Conservation (phyloP, 164 flowering plant species). For the Kalanchoe fedtschenkoi region DNA sequence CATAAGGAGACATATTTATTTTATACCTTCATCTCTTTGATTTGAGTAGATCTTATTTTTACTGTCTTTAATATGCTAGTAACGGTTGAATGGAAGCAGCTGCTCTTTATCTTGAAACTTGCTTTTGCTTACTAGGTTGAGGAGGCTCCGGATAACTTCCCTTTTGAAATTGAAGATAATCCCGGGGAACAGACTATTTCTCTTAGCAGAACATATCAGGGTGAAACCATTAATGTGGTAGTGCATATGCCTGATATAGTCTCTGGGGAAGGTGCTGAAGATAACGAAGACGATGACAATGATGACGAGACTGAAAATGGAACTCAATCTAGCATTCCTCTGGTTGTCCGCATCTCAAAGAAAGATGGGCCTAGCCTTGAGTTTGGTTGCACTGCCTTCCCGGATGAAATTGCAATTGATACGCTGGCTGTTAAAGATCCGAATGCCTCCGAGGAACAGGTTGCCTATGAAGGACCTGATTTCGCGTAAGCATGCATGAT, state of each 20-base stretch:
- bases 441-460: conserved; percentile 44
- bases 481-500: conserved; percentile 45
- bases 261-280: conserved; percentile 33
- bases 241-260: conserved; percentile 70
- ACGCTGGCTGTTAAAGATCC: conserved; percentile 43
- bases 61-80: background rate
- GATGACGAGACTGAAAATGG: conserved; percentile 22
- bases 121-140: conserved; percentile 40
- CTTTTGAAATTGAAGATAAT: conserved; percentile 60
- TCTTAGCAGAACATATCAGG: conserved; percentile 51
- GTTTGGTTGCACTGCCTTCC: conserved; percentile 48
- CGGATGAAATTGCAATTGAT: conserved; percentile 65
- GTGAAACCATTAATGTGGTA: conserved; percentile 54
- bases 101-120: background rate
- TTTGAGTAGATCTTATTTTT: background rate
- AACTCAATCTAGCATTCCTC: conserved; percentile 33
- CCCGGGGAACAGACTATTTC: conserved; percentile 47
- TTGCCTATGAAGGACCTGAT: conserved; percentile 79
- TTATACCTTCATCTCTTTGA: background rate
- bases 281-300: conserved; percentile 21
- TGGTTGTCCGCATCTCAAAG: conserved; percentile 55
- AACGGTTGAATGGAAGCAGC: background rate
- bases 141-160: conserved; percentile 46
- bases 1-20: too few species aligned
- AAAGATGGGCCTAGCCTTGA: conserved; percentile 40